Conservation (phyloP, 257 asterid species). For the Nicotiana otophora region DNA sequence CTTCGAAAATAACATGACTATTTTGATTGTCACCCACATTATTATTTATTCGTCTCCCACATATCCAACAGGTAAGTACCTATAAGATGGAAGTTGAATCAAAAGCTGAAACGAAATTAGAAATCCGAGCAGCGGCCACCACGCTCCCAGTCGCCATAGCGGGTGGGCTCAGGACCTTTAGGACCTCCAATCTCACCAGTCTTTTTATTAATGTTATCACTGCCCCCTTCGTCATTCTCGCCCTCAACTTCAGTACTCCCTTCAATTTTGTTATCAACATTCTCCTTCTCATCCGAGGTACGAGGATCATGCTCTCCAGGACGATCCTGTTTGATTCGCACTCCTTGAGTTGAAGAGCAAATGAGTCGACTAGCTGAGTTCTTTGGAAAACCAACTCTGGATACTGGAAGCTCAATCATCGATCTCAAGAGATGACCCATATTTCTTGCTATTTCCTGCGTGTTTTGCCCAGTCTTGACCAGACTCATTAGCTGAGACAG, state of each 20-base stretch:
- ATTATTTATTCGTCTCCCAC: neutral
- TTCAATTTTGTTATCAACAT: conserved; percentile 20
- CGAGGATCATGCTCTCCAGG: neutral
- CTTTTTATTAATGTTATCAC: conserved; percentile 29
- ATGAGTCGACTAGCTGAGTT: conserved; percentile 33
- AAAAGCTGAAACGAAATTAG: conserved; percentile 22
- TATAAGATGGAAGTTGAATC: neutral
- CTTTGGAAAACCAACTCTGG: conserved; percentile 1
- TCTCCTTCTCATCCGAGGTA: conserved; percentile 19
- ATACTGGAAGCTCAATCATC: conserved; percentile 26
- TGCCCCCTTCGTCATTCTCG: conserved; percentile 20
- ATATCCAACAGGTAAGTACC: neutral
- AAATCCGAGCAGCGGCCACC: conserved; percentile 86
- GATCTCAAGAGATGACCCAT: conserved; percentile 34
- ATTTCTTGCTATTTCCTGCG: conserved; percentile 46
- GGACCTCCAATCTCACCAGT: conserved; percentile 86
- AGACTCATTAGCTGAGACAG: neutral
- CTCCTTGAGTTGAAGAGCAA: conserved; percentile 40
- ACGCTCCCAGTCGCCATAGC: conserved; percentile 90
- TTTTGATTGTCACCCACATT: neutral
- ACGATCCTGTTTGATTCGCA: conserved; percentile 20
- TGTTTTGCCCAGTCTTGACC: neutral
- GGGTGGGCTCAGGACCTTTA: conserved; percentile 86
- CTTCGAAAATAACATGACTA: neutral
- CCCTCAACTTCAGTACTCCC: conserved; percentile 18